Evolutionary conservation across 1,284 basidiomycete genomes (phyloP).

Genomic region (Pseudozyma hubeiensis): DNA sequence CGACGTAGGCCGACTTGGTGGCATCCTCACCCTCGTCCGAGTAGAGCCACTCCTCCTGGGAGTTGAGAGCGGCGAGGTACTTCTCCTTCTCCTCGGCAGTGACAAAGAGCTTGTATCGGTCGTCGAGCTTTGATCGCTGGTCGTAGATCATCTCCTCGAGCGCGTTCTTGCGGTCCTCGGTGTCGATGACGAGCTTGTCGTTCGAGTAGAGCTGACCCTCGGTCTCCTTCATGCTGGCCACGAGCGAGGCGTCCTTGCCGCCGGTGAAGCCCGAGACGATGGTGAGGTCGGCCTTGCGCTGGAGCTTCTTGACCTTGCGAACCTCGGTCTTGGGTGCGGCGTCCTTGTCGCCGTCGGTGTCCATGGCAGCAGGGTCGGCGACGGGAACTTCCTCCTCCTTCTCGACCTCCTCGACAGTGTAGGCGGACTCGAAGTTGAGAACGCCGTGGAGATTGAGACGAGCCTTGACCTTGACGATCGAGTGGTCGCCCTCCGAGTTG

Average conservation of each 20-base stretch:
- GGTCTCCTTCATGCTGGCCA: conserved; percentile 62
- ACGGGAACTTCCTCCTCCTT: conserved; percentile 68
- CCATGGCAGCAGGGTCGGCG: conserved; percentile 58
- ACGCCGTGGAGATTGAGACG: conserved; percentile 68
- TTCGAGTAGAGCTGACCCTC: conserved; percentile 66
- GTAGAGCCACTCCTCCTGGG: conserved; percentile 68
- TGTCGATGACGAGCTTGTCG: conserved; percentile 69
- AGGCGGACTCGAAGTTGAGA: conserved; percentile 67
- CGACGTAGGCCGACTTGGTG: conserved; percentile 65
- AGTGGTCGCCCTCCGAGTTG: conserved; percentile 66
- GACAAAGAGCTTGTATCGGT: conserved; percentile 61
- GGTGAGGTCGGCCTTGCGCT: conserved; percentile 66
- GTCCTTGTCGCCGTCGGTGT: conserved; percentile 56
- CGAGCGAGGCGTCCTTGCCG: conserved; percentile 54
- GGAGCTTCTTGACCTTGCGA: conserved; percentile 67
- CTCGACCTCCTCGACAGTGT: conserved; percentile 68
- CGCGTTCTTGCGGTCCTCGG: conserved; percentile 68
- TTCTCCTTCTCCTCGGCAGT: conserved; percentile 66
- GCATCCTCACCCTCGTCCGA: conserved; percentile 68
- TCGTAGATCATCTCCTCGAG: conserved; percentile 69
- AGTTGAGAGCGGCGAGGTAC: conserved; percentile 59
- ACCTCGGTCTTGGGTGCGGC: conserved; percentile 66
- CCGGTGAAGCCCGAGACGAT: conserved; percentile 59
- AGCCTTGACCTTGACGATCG: conserved; percentile 69
- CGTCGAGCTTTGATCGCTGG: conserved; percentile 67